Evolutionary conservation across 441 rosid genomes (phyloP), one percentile per base, ranked within the genome.

Genomic region (Mallotus repandus): DNA sequence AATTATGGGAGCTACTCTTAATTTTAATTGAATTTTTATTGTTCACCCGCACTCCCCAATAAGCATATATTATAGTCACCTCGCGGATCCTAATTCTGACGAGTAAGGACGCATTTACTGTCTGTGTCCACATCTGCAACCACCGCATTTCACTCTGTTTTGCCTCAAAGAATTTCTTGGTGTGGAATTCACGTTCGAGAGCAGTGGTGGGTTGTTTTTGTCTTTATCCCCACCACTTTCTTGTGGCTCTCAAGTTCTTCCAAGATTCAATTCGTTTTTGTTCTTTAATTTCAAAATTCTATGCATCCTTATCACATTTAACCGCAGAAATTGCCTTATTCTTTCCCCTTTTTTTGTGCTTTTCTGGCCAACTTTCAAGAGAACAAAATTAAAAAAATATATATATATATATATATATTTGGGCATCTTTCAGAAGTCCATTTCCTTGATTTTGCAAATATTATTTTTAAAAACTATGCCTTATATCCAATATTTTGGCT

Each of bases 271-370:
- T 49, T 14, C 56, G 0, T 22, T 25, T 58, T 22, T n/a, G 9
- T 35, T 22, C 38, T 43, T 46, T 71, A 35, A 35, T 69, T 60
- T 59, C 67, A 71, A 18, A 67, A 71, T 50, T 61, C 68, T 63
- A 6, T 25, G 21, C 22, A 15, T 2, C 68, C 11, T 70, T 7
- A 43, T 57, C 9, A 35, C 41, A 56, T 41, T 8, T 25, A 22
- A 48, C 49, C 12, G 7, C 67, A 22, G 9, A 10, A 38, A 41
- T 69, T 38, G 9, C 73, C 52, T 9, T 15, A 29, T 25, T 25
- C 53, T 38, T n/a, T 9, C 18, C 48, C 14, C 48, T 9, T 50
- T n/a, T 16, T 13, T 9, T 9, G 46, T 11, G 15, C 45, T 13
- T 10, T 38, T 22, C 5, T 12, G 35, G 1, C 52, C 13, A 32